phyloP scores from a whole-genome alignment of 139 green algal genomes.

The Mesostigma viride region DNA sequence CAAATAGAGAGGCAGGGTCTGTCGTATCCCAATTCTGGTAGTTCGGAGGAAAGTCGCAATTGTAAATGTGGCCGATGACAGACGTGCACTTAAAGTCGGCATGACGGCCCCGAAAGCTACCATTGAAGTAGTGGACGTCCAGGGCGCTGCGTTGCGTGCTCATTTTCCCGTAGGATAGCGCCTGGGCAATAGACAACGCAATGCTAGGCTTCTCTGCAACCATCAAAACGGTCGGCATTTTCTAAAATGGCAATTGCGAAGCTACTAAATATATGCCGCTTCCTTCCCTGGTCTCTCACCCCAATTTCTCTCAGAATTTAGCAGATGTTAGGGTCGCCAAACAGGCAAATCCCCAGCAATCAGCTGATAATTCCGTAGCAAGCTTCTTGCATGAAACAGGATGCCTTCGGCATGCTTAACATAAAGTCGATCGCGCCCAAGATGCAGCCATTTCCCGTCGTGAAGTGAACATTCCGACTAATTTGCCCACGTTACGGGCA shows the following conservation, averaged over 20 bases:
- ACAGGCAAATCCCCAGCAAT: not conserved
- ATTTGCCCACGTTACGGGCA: too few relatives aligned
- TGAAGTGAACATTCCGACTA: too few relatives aligned
- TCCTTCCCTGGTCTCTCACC: not conserved
- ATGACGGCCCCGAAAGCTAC: conserved; percentile 44
- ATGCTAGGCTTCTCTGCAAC: conserved; percentile 80
- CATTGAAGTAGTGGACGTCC: conserved; percentile 69
- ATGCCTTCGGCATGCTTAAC: too few relatives aligned
- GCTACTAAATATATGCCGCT: not conserved
- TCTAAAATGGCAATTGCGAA: too few relatives aligned
- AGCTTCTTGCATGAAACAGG: not conserved
- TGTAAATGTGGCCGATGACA: conserved; percentile 47
- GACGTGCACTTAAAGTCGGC: conserved; percentile 61
- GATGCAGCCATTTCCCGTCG: too few relatives aligned
- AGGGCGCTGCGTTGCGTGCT: conserved; percentile 26
- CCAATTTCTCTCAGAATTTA: not conserved
- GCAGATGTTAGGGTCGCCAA: not conserved
- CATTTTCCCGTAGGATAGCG: conserved; percentile 40
- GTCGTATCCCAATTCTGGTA: conserved; percentile 70
- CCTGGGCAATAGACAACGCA: conserved; percentile 53
- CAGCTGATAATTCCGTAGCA: not conserved
- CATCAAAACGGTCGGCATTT: too few relatives aligned
- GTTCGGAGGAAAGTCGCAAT: conserved; percentile 60
- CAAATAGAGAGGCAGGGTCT: conserved; percentile 72
- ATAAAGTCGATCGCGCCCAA: too few relatives aligned